Evolutionary conservation across 164 flowering plant species (phyloP), one percentile per base, ranked within the genome.

Genomic region (Platanus orientalis): DNA sequence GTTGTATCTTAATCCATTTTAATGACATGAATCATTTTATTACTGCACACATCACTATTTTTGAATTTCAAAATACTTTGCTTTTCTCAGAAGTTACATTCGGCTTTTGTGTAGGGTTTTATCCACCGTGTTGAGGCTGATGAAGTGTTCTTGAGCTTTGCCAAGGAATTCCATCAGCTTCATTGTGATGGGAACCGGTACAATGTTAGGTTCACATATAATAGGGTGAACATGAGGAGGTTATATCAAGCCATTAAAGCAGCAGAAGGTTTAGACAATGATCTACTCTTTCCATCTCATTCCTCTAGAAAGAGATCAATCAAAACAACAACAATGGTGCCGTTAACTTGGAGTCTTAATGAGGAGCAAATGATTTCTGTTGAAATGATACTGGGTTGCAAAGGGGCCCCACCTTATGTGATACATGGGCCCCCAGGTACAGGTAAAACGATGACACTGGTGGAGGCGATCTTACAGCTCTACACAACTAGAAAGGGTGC

Each of bases 381-480:
- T 60, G 79, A 85, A 67, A 89, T 78, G 89, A 92, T 92, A 34
- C 79, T 92, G 61, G 83, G 86, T 19, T 88, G 92, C 75, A 71
- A 76, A 74, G 97, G 96, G 7, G 83, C 77, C 6, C 86, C 96
- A 16, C 99, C 99, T 4, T 95, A 87, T 71, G 78, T 90, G 52
- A 87, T 95, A 28, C 78, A 92, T 76, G 99, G 99, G 7, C 99
- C 99, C 36, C 99, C 97, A 0, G 97, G 99, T 32, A 95, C 99
- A 10, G 99, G 97, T 7, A 95, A 95, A 75, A 89, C 97, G 2
- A 62, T 69, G 86, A 92, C 97, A 12, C 56, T 95, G 0, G 86
- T 90, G 59, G 97, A 95, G 69, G 88, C 90, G 30, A 82, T 92
- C 66, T 79, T 89, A 17, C 99, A 94, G 63, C 72, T 94, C 4